phyloP scores from a whole-genome alignment of 805 yeast genomes.

The Starmera dryadoides region DNA sequence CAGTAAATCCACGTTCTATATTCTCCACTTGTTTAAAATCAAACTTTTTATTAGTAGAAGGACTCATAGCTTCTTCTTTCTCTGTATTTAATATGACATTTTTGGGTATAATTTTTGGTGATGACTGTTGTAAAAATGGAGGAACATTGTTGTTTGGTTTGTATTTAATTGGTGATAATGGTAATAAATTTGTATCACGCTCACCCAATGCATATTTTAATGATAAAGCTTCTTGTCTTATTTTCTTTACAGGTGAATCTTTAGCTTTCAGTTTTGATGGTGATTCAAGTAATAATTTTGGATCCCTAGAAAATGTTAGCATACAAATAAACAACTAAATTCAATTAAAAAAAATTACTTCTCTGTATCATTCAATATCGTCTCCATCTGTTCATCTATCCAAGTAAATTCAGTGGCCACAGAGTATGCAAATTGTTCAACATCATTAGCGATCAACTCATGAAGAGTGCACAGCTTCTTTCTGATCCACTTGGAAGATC shows the following conservation, averaged over 20 bases:
- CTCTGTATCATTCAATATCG: constrained; percentile 19
- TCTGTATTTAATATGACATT: no score
- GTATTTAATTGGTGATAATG: constrained; percentile 16
- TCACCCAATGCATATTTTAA: constrained; percentile 15
- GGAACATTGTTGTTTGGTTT: not conserved
- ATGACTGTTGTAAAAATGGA: not conserved
- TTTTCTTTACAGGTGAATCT: constrained; percentile 19
- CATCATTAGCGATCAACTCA: constrained; percentile 28
- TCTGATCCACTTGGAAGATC: constrained; percentile 45
- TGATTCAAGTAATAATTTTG: constrained; percentile 18
- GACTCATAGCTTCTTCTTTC: no score
- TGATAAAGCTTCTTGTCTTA: constrained; percentile 15
- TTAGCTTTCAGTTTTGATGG: constrained; percentile 18
- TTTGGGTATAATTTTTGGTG: not conserved
- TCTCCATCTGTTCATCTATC: constrained; percentile 34
- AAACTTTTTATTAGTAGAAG: no score
- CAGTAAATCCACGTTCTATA: no score
- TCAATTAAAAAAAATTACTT: constrained; percentile 14
- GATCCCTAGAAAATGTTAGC: constrained; percentile 16
- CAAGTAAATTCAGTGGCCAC: constrained; percentile 32
- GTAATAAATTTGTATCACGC: constrained; percentile 8
- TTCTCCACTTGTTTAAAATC: no score
- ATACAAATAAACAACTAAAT: not conserved
- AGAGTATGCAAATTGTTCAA: constrained; percentile 32
- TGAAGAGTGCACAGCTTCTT: constrained; percentile 33